Evolutionary conservation across 805 yeast species (phyloP).

Genomic region (Zygotorulaspora chibaensis): DNA sequence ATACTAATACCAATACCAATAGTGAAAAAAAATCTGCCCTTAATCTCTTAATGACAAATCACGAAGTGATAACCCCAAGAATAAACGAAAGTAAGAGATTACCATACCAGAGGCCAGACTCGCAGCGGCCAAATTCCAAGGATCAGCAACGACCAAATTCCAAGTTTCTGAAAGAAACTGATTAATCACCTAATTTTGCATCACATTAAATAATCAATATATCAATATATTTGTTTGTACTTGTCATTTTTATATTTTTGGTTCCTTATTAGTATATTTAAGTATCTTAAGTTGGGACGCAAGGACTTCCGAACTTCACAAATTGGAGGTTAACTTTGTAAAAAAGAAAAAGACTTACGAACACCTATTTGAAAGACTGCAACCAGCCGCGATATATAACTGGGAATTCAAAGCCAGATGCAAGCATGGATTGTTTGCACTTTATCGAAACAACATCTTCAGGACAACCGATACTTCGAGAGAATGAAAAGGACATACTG

Average conservation of each 20-base stretch:
- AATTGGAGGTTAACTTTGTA: too few species aligned
- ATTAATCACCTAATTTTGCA: neutral
- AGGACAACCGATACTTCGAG: slow-evolving; percentile 38
- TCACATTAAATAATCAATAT: neutral
- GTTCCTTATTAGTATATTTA: too few species aligned
- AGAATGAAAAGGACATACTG: slow-evolving; percentile 48
- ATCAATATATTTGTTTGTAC: neutral
- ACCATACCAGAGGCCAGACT: neutral
- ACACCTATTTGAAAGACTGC: too few species aligned
- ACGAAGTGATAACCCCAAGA: slow-evolving; percentile 1
- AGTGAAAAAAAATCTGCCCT: slow-evolving; percentile 1
- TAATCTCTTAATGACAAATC: neutral
- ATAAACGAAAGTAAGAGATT: neutral
- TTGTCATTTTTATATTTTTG: neutral
- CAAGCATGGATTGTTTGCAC: slow-evolving; percentile 34
- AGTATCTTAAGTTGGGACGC: too few species aligned
- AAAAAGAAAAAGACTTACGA: too few species aligned
- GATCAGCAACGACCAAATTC: slow-evolving; percentile 4
- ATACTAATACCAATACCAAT: neutral
- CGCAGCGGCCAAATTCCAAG: neutral
- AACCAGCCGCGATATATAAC: too few species aligned
- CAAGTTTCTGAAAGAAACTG: slow-evolving; percentile 3
- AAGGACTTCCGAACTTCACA: too few species aligned
- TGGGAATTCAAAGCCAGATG: neutral
- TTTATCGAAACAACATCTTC: slow-evolving; percentile 38